Conservation (phyloP, 345 rosid genomes). For the Gossypium herbaceum region DNA sequence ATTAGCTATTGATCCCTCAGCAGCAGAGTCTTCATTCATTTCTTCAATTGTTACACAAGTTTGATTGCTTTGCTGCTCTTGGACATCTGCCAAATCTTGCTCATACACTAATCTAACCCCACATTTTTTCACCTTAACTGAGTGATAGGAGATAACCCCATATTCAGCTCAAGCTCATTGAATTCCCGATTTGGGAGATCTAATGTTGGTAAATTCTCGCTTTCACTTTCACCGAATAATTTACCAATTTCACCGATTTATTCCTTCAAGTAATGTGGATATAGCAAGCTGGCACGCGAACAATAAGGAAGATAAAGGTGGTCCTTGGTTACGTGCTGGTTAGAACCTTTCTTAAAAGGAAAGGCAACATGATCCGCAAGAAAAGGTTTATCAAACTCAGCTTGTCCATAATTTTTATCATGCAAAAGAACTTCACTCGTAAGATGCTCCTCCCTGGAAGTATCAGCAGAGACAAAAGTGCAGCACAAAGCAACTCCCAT, state of each 20-base stretch:
- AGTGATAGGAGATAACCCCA: accelerated
- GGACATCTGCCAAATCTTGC: no score
- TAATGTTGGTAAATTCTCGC: no score
- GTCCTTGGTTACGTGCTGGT: neutral
- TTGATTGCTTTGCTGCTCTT: no score
- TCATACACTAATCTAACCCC: neutral
- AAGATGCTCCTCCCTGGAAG: accelerated
- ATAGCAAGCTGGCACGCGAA: neutral
- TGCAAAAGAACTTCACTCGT: neutral
- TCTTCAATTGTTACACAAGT: neutral
- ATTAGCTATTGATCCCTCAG: no score
- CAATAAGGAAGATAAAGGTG: neutral
- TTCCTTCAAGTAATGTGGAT: neutral
- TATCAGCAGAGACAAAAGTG: neutral
- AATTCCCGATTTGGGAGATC: neutral
- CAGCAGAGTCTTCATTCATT: no score
- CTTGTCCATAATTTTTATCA: neutral
- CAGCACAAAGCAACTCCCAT: conserved; percentile 4
- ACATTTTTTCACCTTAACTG: neutral
- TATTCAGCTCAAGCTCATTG: neutral
- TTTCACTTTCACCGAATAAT: no score
- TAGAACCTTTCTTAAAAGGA: neutral
- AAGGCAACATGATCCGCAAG: neutral
- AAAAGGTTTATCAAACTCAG: neutral
- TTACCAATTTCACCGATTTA: no score